These are phyloP conservation scores for Aquilaria sinensis DNA, from an alignment of 345 rosid species.

Conservation along the genomic window DNA sequence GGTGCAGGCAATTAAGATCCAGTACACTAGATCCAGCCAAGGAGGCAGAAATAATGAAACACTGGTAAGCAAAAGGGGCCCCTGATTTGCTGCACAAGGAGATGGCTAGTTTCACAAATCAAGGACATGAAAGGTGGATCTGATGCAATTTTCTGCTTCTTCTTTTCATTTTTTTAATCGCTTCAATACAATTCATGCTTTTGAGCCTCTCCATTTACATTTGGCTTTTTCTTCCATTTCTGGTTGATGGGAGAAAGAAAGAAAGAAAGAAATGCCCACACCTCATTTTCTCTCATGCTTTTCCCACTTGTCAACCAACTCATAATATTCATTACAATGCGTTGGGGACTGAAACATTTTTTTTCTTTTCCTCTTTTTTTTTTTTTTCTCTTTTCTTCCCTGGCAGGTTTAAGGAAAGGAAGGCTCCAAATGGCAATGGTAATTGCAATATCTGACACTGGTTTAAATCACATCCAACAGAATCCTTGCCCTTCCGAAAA, in stretches of 20 bases:
- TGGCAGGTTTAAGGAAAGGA: background rate
- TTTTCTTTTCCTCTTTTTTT: background rate
- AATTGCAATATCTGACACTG: background rate
- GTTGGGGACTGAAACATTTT: background rate
- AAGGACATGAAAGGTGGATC: constrained; percentile 22
- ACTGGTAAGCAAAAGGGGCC: constrained; percentile 18
- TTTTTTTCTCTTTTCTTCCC: background rate
- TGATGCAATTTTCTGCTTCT: constrained; percentile 14
- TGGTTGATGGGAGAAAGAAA: constrained; percentile 26
- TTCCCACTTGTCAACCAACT: constrained; percentile 14
- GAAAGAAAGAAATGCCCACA: constrained; percentile 2
- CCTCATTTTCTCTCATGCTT: constrained; percentile 12
- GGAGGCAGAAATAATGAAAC: constrained; percentile 12
- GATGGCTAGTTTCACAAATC: constrained; percentile 25
- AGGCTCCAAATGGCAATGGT: background rate
- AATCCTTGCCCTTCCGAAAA: too few species aligned
- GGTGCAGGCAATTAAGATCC: constrained; percentile 13
- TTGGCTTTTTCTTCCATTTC: constrained; percentile 16
- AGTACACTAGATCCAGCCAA: constrained; percentile 7
- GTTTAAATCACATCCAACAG: too few species aligned
- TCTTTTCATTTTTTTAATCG: constrained; percentile 3
- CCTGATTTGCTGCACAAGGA: constrained; percentile 20
- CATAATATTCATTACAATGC: constrained; percentile 6
- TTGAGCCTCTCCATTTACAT: constrained; percentile 14
- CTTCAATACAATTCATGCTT: constrained; percentile 15